Percentiles rank a stretch among this genome's conserved stretches.
These are phyloP conservation scores for Emmonsiellopsis sp. DNA, from an alignment of 2,329 filamentous ascomycete species.

Conservation along the genomic window DNA sequence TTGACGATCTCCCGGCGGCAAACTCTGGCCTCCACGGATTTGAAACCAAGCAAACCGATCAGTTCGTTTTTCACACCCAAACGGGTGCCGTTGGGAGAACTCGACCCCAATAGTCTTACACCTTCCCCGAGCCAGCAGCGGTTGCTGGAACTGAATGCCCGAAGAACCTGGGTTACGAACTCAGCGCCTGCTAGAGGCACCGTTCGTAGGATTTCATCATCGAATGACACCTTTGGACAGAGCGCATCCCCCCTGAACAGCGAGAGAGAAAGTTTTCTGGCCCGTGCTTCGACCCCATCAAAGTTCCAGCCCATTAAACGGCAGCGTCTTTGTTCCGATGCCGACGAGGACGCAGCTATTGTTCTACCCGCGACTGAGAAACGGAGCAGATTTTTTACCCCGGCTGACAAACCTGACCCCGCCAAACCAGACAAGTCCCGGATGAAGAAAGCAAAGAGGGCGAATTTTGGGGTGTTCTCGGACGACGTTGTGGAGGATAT, in stretches of 20 bases:
- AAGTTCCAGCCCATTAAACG: conserved; percentile 41
- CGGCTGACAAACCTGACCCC: conserved; percentile 28
- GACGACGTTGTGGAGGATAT: conserved; percentile 44
- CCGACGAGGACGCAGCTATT: conserved; percentile 22
- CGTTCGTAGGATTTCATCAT: conserved; percentile 24
- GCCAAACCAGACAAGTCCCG: conserved; percentile 18
- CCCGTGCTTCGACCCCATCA: conserved; percentile 28
- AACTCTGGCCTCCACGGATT: conserved; percentile 37
- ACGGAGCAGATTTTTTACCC: conserved; percentile 42
- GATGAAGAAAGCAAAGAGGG: conserved; percentile 33
- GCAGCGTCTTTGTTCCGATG: conserved; percentile 43
- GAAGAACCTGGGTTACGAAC: conserved; percentile 46
- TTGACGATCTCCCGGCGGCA: conserved; percentile 29
- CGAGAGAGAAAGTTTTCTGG: conserved; percentile 31
- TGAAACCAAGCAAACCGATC: conserved; percentile 54
- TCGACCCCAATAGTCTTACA: conserved; percentile 59
- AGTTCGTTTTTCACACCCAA: conserved; percentile 56
- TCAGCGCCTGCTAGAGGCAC: conserved; percentile 34
- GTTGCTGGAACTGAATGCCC: conserved; percentile 44
- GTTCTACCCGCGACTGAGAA: conserved; percentile 18
- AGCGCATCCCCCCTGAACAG: conserved; percentile 24
- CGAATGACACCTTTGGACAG: conserved; percentile 33
- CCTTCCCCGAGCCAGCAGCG: conserved; percentile 56
- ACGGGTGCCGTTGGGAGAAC: conserved; percentile 54
- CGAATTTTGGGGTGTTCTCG: conserved; percentile 41